Conservation (phyloP, 2,329 filamentous ascomycete species). For the Tolypocladium amazonense region DNA sequence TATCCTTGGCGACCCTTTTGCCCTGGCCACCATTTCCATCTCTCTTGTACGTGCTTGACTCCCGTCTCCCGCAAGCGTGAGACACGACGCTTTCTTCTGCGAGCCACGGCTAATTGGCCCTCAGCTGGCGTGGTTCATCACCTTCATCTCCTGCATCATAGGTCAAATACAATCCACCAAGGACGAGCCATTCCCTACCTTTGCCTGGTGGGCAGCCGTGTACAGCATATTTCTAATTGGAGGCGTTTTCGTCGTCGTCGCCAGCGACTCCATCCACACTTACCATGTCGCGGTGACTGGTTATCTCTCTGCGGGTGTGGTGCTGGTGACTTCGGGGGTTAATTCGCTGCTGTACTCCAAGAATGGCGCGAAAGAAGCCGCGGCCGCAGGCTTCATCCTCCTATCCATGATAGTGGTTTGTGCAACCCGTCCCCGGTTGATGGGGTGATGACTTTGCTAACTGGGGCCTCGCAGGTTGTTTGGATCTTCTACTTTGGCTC, state of each 20-base stretch:
- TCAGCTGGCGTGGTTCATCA: slow-evolving; percentile 89
- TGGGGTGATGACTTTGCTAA: slow-evolving; percentile 5
- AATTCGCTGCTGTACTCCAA: slow-evolving; percentile 76
- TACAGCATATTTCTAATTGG: slow-evolving; percentile 78
- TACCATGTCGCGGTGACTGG: slow-evolving; percentile 90
- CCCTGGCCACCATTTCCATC: slow-evolving; percentile 88
- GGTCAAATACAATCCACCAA: slow-evolving; percentile 41
- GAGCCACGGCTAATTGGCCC: slow-evolving; percentile 8
- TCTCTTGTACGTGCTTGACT: slow-evolving; percentile 57
- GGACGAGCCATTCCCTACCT: slow-evolving; percentile 58
- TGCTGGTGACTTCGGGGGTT: slow-evolving; percentile 76
- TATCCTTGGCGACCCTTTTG: slow-evolving; percentile 92
- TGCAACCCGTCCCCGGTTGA: slow-evolving; percentile 7
- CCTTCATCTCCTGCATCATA: slow-evolving; percentile 78
- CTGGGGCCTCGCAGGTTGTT: slow-evolving; percentile 52
- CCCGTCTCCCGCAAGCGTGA: background rate
- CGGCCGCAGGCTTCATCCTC: slow-evolving; percentile 85
- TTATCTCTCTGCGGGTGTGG: slow-evolving; percentile 73
- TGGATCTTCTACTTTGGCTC: slow-evolving; percentile 99
- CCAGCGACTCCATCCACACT: slow-evolving; percentile 71
- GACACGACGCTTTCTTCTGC: background rate
- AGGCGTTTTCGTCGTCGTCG: slow-evolving; percentile 73
- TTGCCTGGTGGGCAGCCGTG: slow-evolving; percentile 83
- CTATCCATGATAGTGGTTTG: slow-evolving; percentile 86
- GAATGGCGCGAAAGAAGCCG: slow-evolving; percentile 67